phyloP scores from a whole-genome alignment of 2,329 filamentous ascomycete species.

The Colletotrichum godetiae region DNA sequence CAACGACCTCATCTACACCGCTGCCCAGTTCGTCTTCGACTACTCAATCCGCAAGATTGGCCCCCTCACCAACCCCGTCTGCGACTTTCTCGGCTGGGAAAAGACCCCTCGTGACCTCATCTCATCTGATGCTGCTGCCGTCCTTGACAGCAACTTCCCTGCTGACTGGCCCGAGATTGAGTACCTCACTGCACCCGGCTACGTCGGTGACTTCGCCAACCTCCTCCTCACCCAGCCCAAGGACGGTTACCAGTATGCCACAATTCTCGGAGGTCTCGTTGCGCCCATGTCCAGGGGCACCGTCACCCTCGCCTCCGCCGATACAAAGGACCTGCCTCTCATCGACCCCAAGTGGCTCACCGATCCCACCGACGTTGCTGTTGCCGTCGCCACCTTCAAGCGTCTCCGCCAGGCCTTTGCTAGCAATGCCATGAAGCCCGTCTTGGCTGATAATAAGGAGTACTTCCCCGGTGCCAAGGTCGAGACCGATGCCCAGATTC shows the following conservation, averaged over 20 bases:
- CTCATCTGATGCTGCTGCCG: conserved; percentile 3
- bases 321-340: conserved; percentile 50
- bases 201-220: conserved; percentile 36
- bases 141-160: conserved; percentile 13
- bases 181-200: conserved; percentile 33
- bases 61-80: conserved; percentile 37
- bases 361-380: conserved; percentile 53
- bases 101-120: conserved; percentile 34
- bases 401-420: conserved; percentile 52
- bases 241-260: conserved; percentile 38
- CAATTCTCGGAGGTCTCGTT: conserved; percentile 44
- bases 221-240: conserved; percentile 20
- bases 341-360: conserved; percentile 60
- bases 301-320: conserved; percentile 50
- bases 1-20: conserved; percentile 19
- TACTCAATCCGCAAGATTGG: conserved; percentile 29
- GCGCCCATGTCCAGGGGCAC: conserved; percentile 56
- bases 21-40: conserved; percentile 1
- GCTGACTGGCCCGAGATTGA: conserved; percentile 31
- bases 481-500: conserved; percentile 54
- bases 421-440: conserved; percentile 41
- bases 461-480: conserved; percentile 50
- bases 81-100: conserved; percentile 40
- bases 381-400: conserved; percentile 55
- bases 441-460: conserved; percentile 48